Conservation (phyloP, 192 early-diverging fungal genomes). For the Ambispora gerdemannii region DNA sequence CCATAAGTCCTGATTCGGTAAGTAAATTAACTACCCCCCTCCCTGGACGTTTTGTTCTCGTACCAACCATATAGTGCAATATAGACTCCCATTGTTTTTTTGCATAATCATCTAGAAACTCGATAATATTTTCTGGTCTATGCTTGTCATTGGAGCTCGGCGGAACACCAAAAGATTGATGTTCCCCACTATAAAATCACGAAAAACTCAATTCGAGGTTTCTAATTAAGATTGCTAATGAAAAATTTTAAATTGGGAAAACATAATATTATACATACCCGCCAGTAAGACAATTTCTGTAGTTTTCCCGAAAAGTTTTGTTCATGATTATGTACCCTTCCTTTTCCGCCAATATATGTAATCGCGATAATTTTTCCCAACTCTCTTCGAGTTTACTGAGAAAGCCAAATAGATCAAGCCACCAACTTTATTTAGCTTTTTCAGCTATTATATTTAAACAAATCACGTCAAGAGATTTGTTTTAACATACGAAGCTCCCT, state of each 20-base stretch:
- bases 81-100: slow-evolving; percentile 87
- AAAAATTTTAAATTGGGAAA: not conserved
- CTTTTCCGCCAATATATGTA: slow-evolving; percentile 63
- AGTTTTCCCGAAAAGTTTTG: slow-evolving; percentile 62
- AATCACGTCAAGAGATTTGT: not conserved
- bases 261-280: slow-evolving; percentile 41
- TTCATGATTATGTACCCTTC: slow-evolving; percentile 57
- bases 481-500: slow-evolving; percentile 32
- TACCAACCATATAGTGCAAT: slow-evolving; percentile 92
- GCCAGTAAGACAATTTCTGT: slow-evolving; percentile 71
- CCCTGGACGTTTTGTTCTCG: slow-evolving; percentile 59
- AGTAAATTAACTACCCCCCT: slow-evolving; percentile 72
- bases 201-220: too few relatives aligned
- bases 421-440: not conserved
- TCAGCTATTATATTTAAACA: not conserved
- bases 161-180: slow-evolving; percentile 82
- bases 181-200: slow-evolving; percentile 60
- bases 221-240: not conserved
- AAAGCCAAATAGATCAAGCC: not conserved
- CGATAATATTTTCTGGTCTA: slow-evolving; percentile 63
- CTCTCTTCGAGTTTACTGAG: slow-evolving; percentile 59
- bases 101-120: slow-evolving; percentile 77
- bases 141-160: slow-evolving; percentile 56
- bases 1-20: slow-evolving; percentile 76
- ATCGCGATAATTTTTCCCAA: slow-evolving; percentile 65